Conservation (phyloP, 495 filamentous ascomycete species). For the Tuber aestivum region DNA sequence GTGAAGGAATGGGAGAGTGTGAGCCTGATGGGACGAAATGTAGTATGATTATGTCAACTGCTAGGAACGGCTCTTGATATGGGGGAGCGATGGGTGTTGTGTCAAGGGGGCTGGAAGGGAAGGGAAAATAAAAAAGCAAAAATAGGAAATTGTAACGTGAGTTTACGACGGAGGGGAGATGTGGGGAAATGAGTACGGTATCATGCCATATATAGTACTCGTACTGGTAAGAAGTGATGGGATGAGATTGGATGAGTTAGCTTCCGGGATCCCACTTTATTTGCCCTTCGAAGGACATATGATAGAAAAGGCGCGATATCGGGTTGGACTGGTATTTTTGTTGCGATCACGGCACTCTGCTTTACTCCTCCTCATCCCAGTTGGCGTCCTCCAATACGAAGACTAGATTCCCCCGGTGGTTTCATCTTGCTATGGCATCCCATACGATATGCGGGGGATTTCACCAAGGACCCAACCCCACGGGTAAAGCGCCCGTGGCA, state of each 20-base stretch:
- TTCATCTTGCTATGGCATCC: background rate
- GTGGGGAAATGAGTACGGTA: background rate
- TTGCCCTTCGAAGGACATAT: background rate
- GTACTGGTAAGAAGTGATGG: background rate
- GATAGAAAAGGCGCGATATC: background rate
- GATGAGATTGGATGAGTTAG: background rate
- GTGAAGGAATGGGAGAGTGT: background rate
- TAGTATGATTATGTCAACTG: background rate
- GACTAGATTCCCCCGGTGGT: background rate
- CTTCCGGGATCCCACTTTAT: background rate
- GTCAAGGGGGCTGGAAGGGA: background rate
- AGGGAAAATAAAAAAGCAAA: background rate
- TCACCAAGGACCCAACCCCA: background rate
- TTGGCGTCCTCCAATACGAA: background rate
- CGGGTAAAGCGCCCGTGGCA: background rate
- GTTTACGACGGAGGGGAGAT: background rate
- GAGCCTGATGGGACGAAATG: background rate
- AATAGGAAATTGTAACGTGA: background rate
- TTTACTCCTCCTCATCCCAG: background rate
- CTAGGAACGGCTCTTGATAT: background rate
- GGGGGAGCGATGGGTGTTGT: background rate
- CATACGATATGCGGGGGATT: background rate
- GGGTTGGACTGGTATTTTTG: background rate
- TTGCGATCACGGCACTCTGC: background rate
- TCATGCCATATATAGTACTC: background rate